Percentiles rank a stretch among this genome's conserved stretches.
phyloP scores from a whole-genome alignment of 441 rosid genomes.

The Capsella rubella region DNA sequence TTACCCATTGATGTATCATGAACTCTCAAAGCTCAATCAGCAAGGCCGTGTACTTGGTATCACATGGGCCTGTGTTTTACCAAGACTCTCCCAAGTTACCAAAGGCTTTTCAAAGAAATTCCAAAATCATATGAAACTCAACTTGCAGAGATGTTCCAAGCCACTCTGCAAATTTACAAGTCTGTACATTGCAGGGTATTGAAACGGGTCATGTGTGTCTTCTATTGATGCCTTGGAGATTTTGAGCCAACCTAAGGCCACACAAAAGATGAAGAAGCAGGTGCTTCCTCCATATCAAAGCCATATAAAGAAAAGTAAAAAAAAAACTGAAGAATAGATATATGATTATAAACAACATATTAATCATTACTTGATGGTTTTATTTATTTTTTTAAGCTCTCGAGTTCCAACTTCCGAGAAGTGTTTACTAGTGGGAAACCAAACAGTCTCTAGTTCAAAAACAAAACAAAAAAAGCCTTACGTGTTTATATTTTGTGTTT shows the following conservation, averaged over 20 bases:
- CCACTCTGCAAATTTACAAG: not conserved
- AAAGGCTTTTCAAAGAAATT: not conserved
- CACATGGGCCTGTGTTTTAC: not conserved
- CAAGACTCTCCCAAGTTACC: not conserved
- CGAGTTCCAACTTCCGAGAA: conserved; percentile 1
- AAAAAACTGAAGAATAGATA: not conserved
- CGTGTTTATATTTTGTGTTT: not conserved
- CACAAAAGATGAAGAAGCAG: not conserved
- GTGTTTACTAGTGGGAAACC: conserved; percentile 1
- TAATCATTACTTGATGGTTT: not conserved
- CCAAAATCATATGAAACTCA: not conserved
- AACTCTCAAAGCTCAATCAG: not conserved
- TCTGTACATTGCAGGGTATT: not conserved
- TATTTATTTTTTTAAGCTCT: not conserved
- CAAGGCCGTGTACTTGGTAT: not conserved
- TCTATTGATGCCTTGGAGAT: not conserved
- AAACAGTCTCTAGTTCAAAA: not conserved
- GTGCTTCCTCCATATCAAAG: not conserved
- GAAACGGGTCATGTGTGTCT: not conserved
- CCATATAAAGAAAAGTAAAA: not conserved
- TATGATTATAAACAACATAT: not conserved
- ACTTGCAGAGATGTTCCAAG: not conserved
- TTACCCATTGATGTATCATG: not conserved
- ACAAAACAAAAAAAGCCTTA: too few relatives aligned
- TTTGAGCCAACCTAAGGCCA: not conserved